Conservation (phyloP, 306 rosid species). For the Corylus heterophylla region DNA sequence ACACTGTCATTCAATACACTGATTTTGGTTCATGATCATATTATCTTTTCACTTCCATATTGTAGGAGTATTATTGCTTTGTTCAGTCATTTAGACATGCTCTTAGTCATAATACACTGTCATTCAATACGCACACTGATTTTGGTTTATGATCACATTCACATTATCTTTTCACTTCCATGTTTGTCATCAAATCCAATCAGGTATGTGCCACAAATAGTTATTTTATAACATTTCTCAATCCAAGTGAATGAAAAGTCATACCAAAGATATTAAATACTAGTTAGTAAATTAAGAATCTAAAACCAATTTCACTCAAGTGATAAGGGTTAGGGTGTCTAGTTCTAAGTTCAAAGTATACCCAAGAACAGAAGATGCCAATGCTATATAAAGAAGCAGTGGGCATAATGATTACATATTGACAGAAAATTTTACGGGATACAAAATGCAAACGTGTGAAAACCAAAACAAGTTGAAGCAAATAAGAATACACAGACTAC, state of each 20-base stretch:
- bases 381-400: background rate
- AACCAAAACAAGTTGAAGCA: background rate
- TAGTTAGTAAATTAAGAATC: background rate
- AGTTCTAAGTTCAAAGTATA: background rate
- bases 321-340: background rate
- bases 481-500: constrained; percentile 15
- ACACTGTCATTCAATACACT: too few species aligned
- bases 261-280: background rate
- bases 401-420: background rate
- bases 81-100: too few species aligned
- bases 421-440: background rate
- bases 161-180: too few species aligned
- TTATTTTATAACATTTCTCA: background rate
- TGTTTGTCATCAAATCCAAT: too few species aligned
- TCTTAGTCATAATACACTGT: too few species aligned
- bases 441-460: background rate
- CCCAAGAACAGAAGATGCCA: background rate
- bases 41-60: too few species aligned
- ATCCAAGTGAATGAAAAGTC: background rate
- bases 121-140: too few species aligned
- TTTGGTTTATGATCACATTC: too few species aligned
- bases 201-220: background rate
- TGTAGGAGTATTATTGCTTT: too few species aligned
- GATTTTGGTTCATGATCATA: too few species aligned
- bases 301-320: background rate